Evolutionary conservation across 2,329 filamentous ascomycete species (phyloP).

Genomic region (Orbilia quercus): DNA sequence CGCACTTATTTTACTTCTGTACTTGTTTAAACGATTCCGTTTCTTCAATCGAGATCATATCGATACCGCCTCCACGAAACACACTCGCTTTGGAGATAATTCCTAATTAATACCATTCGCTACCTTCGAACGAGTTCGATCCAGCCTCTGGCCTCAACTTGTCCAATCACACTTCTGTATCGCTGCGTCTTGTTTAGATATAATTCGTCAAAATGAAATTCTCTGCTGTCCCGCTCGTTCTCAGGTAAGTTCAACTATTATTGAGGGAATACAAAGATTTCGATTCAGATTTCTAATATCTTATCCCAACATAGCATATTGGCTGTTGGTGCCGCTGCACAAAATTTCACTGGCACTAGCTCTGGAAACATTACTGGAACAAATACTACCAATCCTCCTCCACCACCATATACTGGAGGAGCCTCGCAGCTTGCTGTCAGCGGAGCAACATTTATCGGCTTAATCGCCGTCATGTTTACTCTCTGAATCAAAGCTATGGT

Average conservation of each 20-base stretch:
- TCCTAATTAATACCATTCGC: not conserved
- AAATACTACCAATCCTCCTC: not conserved
- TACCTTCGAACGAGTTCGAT: not conserved
- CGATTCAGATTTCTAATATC: not conserved
- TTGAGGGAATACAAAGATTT: not conserved
- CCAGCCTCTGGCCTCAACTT: not conserved
- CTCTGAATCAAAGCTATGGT: not conserved
- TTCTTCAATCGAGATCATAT: not conserved
- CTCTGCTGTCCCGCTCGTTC: constrained; percentile 1
- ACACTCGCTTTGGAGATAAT: constrained; percentile 2
- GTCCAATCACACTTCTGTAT: not conserved
- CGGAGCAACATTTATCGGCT: constrained; percentile 7
- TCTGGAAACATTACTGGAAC: constrained; percentile 1
- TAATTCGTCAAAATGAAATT: constrained; percentile 15
- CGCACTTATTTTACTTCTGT: not conserved
- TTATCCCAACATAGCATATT: not conserved
- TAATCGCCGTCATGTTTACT: constrained; percentile 15
- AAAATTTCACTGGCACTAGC: not conserved
- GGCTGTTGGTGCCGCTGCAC: constrained; percentile 7
- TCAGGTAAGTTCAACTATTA: not conserved
- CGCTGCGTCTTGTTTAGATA: not conserved
- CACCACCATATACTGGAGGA: constrained; percentile 12
- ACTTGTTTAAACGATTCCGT: not conserved
- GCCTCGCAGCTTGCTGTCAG: constrained; percentile 7
- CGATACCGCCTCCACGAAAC: not conserved